These are phyloP conservation scores for Anisodus acutangulus DNA, from an alignment of 257 asterid species.

Conservation along the genomic window DNA sequence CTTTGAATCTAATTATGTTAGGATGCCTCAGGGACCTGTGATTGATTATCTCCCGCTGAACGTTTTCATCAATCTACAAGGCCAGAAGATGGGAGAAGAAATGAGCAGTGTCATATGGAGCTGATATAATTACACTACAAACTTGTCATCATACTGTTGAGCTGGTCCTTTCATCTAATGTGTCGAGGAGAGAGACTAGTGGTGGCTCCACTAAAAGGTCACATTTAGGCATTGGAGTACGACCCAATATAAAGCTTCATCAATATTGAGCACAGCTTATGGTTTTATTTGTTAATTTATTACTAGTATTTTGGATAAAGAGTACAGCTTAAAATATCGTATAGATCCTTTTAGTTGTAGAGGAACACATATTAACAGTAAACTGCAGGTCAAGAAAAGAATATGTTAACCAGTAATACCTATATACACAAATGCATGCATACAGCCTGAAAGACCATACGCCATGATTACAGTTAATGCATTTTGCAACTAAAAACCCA, in stretches of 20 bases:
- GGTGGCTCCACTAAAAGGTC: conserved; percentile 13
- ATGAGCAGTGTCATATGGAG: conserved; percentile 8
- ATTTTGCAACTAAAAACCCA: background rate
- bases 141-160: conserved; percentile 26
- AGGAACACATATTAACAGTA: background rate
- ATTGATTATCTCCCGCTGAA: conserved; percentile 83
- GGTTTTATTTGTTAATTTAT: background rate
- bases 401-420: background rate
- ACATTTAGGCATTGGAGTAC: conserved; percentile 3
- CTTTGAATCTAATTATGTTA: conserved; percentile 77
- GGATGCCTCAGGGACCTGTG: conserved; percentile 92
- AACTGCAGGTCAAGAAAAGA: conserved; percentile 6
- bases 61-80: conserved; percentile 88
- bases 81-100: conserved; percentile 29
- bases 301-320: background rate
- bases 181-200: conserved; percentile 1
- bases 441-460: background rate
- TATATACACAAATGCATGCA: background rate
- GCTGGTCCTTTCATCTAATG: conserved; percentile 1
- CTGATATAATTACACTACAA: background rate
- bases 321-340: conserved; percentile 6
- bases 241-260: conserved; percentile 13
- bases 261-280: background rate
- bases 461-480: background rate
- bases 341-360: background rate